Base-by-base conservation (phyloP, 768 basidiomycete genomes). In the Dendrothele bispora region DNA sequence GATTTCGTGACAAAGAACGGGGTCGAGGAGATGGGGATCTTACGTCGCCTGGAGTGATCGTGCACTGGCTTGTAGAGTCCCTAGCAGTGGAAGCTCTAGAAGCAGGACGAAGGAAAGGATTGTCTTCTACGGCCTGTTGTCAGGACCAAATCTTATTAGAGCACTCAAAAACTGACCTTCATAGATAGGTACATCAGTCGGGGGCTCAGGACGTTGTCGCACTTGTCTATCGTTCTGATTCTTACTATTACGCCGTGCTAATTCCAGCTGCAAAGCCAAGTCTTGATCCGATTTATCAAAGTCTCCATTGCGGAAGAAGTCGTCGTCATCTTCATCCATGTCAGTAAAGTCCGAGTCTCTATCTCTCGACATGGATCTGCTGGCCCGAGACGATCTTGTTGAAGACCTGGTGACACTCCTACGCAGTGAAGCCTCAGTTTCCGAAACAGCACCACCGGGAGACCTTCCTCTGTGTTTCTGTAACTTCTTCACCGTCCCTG, bases 161-260 rank as follows among this genome's bases (percentile, higher is more conserved):
- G 18, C 18, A 36, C 38, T 38, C 35, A 55, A 46, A 43, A 27
- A 51, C 73, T 22, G 57, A 84, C 89, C 88, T 80, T 91, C 89
- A 55, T 87, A 88, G 54, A 91, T 89, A 2, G 83, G 87, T 24
- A 79, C 79, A 54, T 86, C 84, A 14, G 76, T 60, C 3, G 79
- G 72, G 24, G 58, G 65, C 14, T 81, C 79, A 54, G 77, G 58
- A 5, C 69, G 57, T 44, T 77, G 53, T 37, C 70, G 55, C 8
- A 70, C 49, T 36, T 69, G 60, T 39, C 77, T 76, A 15, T 72
- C 76, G 49, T 80, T 77, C 55, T 92, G 91, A 62, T 78, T 88
- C 58, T 84, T 75, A 61, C 91, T 91, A 61, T 97, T 97, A 55
- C 80, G 79, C 50, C 90, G 73, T 5, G 94, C 94, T 40, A 95